These are phyloP conservation scores for Aspergillus terreus DNA, from an alignment of 2,329 filamentous ascomycete species.

Conservation along the genomic window DNA sequence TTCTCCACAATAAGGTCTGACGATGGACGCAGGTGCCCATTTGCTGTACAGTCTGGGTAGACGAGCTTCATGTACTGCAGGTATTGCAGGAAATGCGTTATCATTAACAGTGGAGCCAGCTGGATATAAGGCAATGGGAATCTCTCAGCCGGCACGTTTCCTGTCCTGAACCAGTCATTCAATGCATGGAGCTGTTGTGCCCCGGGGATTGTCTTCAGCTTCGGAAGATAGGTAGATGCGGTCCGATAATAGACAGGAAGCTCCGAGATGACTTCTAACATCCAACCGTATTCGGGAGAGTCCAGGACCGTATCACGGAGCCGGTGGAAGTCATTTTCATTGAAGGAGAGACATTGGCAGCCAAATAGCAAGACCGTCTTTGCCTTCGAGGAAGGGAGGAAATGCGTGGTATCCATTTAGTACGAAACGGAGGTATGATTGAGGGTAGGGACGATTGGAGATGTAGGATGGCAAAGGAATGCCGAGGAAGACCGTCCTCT, in stretches of 20 bases:
- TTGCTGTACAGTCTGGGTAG: not conserved
- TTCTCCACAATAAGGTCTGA: constrained; percentile 7
- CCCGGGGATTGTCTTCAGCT: constrained; percentile 1
- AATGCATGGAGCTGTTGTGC: constrained; percentile 8
- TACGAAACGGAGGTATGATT: not conserved
- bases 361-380: constrained; percentile 15
- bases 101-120: constrained; percentile 17
- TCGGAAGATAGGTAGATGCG: constrained; percentile 5
- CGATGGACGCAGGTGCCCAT: not conserved
- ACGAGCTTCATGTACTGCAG: constrained; percentile 8
- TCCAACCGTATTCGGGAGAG: constrained; percentile 11
- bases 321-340: constrained; percentile 8
- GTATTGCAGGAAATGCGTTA: constrained; percentile 15
- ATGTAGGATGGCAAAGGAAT: no score
- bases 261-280: constrained; percentile 11
- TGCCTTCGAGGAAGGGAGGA: not conserved
- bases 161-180: constrained; percentile 10
- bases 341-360: constrained; percentile 16
- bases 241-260: constrained; percentile 12
- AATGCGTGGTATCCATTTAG: not conserved
- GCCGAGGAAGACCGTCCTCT: no score
- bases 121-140: constrained; percentile 17
- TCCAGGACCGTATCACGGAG: constrained; percentile 11
- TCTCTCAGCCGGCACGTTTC: constrained; percentile 1
- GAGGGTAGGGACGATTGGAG: not conserved